A percentile compares a stretch with the other conserved stretches of the same genome.
Conservation (phyloP, 306 rosid species). For the Quercus engelmannii region DNA sequence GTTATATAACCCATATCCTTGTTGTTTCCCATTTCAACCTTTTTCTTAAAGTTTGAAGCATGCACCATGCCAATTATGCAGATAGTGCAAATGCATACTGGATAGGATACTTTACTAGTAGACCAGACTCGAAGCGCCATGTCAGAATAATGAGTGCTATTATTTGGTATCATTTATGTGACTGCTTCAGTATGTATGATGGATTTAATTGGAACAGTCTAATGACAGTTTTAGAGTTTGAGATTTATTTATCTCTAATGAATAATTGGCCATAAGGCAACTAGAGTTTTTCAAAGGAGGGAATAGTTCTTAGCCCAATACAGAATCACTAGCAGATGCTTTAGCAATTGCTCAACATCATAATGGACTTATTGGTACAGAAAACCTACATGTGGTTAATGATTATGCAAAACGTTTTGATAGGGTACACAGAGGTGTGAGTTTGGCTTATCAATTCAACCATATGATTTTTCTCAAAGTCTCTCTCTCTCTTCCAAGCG, state of each 20-base stretch:
- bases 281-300: constrained; percentile 68
- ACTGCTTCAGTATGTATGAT: not conserved
- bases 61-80: constrained; percentile 57
- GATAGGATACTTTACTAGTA: constrained; percentile 88
- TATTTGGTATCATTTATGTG: constrained; percentile 51
- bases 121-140: constrained; percentile 75
- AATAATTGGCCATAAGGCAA: constrained; percentile 62
- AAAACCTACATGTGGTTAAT: constrained; percentile 71
- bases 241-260: constrained; percentile 9
- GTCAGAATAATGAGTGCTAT: constrained; percentile 62
- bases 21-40: constrained; percentile 14
- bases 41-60: constrained; percentile 17
- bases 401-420: constrained; percentile 70
- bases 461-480: not conserved
- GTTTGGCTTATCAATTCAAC: not conserved
- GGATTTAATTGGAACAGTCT: not conserved
- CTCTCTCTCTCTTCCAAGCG: not conserved
- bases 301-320: constrained; percentile 52
- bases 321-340: constrained; percentile 72
- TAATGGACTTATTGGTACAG: constrained; percentile 74
- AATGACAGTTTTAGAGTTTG: not conserved
- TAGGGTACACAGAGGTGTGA: constrained; percentile 44
- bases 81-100: constrained; percentile 67
- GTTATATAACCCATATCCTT: constrained; percentile 4
- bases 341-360: constrained; percentile 87